Conservation (phyloP, 805 yeast genomes). For the Candida loeiensis region DNA sequence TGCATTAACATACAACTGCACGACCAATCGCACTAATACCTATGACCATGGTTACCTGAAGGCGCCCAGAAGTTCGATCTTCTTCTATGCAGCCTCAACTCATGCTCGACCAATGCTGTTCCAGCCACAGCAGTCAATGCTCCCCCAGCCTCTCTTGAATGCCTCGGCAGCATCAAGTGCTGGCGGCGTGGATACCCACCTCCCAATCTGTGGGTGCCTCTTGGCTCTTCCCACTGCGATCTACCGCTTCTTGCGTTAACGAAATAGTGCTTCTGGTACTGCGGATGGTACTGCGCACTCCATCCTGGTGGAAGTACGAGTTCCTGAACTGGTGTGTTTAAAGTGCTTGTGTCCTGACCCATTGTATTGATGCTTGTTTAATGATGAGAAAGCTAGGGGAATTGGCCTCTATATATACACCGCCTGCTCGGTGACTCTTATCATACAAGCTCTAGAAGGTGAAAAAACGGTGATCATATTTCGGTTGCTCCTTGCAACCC, state of each 20-base stretch:
- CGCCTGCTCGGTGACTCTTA: background rate
- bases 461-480: background rate
- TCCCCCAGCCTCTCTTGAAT: too few relatives aligned
- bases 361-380: background rate
- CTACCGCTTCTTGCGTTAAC: slow-evolving; percentile 24
- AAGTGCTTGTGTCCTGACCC: slow-evolving; percentile 1
- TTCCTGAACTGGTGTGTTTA: background rate
- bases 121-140: background rate
- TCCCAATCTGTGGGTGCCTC: background rate
- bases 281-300: slow-evolving; percentile 34
- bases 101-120: background rate
- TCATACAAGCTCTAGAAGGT: background rate
- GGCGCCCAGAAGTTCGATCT: background rate
- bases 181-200: background rate
- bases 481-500: slow-evolving; percentile 1
- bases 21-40: background rate
- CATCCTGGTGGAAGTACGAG: slow-evolving; percentile 26
- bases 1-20: background rate
- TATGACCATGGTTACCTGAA: background rate
- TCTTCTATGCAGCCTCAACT: background rate
- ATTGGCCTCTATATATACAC: background rate
- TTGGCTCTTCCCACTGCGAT: slow-evolving; percentile 31
- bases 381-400: background rate
- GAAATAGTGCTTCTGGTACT: slow-evolving; percentile 25
- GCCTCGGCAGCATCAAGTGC: too few relatives aligned